Evolutionary conservation across 768 basidiomycete species (phyloP).

Genomic region (Udeniomyces megalosporus): DNA sequence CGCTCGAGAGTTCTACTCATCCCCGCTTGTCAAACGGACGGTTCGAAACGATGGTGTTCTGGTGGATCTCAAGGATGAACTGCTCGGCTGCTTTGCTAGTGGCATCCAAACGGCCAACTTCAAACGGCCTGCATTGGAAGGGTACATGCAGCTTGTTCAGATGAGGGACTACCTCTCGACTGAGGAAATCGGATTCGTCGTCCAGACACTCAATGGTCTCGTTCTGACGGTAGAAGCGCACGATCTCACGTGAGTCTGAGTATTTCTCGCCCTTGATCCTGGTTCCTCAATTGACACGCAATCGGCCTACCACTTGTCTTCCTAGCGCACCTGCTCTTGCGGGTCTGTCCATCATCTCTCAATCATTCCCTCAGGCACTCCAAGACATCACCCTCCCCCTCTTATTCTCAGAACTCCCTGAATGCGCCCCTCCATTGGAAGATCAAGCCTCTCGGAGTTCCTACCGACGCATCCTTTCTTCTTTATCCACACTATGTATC

Average conservation of each 20-base stretch:
- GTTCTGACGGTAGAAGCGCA: constrained; percentile 39
- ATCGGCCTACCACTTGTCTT: background rate
- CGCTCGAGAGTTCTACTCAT: constrained; percentile 35
- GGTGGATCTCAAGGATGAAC: constrained; percentile 52
- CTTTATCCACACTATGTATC: constrained; percentile 55
- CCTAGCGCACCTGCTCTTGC: constrained; percentile 46
- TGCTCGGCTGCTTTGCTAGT: constrained; percentile 35
- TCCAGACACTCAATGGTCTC: constrained; percentile 57
- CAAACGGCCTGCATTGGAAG: constrained; percentile 45
- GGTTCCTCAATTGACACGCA: background rate
- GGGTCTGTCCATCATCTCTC: constrained; percentile 48
- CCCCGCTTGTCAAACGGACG: background rate
- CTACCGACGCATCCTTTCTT: constrained; percentile 51
- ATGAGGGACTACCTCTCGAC: constrained; percentile 47
- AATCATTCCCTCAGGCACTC: constrained; percentile 46
- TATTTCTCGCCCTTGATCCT: background rate
- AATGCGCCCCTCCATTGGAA: constrained; percentile 42
- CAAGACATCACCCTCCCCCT: constrained; percentile 61
- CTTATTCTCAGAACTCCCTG: constrained; percentile 60
- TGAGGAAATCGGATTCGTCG: constrained; percentile 62
- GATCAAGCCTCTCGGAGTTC: constrained; percentile 42
- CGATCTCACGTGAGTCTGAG: constrained; percentile 19
- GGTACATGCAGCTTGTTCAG: constrained; percentile 49
- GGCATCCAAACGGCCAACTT: constrained; percentile 7
- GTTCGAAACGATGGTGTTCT: constrained; percentile 29